These are phyloP conservation scores for Arthrobotrys iridis DNA, from an alignment of 2,329 filamentous ascomycete species.

Conservation along the genomic window DNA sequence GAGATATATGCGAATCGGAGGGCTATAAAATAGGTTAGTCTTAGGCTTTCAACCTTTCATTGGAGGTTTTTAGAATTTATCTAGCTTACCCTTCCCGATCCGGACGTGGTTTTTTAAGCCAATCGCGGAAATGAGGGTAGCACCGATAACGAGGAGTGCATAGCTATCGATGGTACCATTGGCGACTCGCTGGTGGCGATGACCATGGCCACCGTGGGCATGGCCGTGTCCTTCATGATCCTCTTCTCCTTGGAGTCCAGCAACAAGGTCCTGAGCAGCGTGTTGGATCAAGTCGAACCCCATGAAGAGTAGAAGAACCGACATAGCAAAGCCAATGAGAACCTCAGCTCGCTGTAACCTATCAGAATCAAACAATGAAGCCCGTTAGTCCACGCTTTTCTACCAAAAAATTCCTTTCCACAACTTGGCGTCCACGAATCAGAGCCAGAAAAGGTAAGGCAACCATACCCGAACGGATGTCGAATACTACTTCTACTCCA, in stretches of 20 bases:
- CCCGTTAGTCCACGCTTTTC: conserved; percentile 4
- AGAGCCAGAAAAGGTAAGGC: conserved; percentile 1
- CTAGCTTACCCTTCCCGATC: conserved; percentile 91
- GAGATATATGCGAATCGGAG: conserved; percentile 79
- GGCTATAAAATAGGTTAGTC: conserved; percentile 39
- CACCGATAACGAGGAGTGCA: conserved; percentile 80
- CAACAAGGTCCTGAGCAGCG: conserved; percentile 90
- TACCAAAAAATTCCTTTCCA: conserved; percentile 17
- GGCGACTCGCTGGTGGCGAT: conserved; percentile 78
- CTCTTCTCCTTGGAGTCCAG: conserved; percentile 62
- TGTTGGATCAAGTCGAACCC: conserved; percentile 95
- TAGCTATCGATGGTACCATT: conserved; percentile 83
- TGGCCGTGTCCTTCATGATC: conserved; percentile 17
- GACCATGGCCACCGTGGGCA: conserved; percentile 63
- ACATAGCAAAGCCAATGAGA: conserved; percentile 93
- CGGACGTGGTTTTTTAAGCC: conserved; percentile 73
- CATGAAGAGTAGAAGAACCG: conserved; percentile 95
- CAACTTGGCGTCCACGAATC: neutral
- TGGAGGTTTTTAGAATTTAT: neutral
- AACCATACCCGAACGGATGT: conserved; percentile 78
- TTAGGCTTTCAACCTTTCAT: neutral
- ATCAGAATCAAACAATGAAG: neutral
- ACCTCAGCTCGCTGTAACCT: conserved; percentile 89
- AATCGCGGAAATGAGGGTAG: conserved; percentile 71
- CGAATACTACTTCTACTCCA: conserved; percentile 93